Evolutionary conservation across 257 asterid genomes (phyloP), one percentile per base, ranked within the genome.

Genomic region (Hygrophila difformis): DNA sequence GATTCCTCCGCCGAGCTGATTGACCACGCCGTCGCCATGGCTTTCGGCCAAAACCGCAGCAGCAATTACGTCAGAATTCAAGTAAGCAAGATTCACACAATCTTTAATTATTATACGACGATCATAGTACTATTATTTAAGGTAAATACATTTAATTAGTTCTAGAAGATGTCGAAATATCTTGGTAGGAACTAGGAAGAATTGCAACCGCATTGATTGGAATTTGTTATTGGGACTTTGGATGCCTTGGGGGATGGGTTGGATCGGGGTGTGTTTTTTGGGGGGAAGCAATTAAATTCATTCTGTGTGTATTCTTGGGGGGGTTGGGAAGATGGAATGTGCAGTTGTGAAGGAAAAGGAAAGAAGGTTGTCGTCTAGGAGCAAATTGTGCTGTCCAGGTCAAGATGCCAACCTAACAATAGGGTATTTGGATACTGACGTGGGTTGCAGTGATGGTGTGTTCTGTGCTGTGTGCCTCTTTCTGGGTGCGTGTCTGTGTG

Each of bases 21-120:
- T 13, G 91, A 79, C 68, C 85, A 76, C 35, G 74, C 85, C 10
- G 82, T 79, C 8, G 82, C 86, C 4, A 79, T 79, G 85, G 77
- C 85, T 5, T 79, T 76, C 39, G 82, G 82, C n/a, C 76, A 56
- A 17, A 62, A 65, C 56, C 77, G 77, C 1, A 65, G 62, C 18
- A 70, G 63, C 57, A 76, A 75, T 47, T 79, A 79, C 55, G 79
- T 79, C 61, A 67, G 87, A 10, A 57, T 77, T 57, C 87, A 77
- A 82, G 82, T 74, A 67, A 16, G 37, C 28, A n/a, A n/a, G n/a
- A n/a, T n/a, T n/a, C n/a, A n/a, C n/a, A n/a, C n/a, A n/a, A n/a
- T n/a, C n/a, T n/a, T n/a, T n/a, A n/a, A n/a, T n/a, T n/a, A n/a
- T n/a, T n/a, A n/a, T n/a, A n/a, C n/a, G n/a, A n/a, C n/a, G n/a